Base-by-base conservation (phyloP, 441 rosid genomes). In the Erodium texanum region DNA sequence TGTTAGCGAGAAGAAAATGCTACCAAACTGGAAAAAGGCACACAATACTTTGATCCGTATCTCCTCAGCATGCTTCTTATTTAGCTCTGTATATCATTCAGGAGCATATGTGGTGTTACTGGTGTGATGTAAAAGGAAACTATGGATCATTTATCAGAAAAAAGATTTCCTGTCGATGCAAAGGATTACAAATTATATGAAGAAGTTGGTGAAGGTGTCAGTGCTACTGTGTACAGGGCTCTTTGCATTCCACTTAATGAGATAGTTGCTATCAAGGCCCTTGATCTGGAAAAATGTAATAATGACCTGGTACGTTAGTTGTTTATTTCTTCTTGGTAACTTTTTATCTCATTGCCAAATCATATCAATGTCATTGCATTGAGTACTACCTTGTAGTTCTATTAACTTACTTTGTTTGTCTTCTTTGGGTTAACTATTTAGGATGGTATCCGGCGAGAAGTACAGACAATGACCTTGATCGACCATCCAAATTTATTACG, bases 361-460 rank as follows among this genome's bases (percentile, higher is more conserved):
- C 16, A 12, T 12, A 4, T 59, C n/a, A 24, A 59, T 59, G n/a
- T 11, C 11, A 23, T 24, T 59, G 3, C 64, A 23, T 24, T 32
- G 23, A 23, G 2, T 23, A 3, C 27, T 14, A 23, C 10, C 32
- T 59, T 59, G n/a, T 12, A 11, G 34, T 23, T 59, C 29, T 59
- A 16, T 59, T 23, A 59, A 23, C 7, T 22, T 23, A 32, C 36
- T 32, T 32, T 23, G 29, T 58, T 20, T 20, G 15, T 23, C 7
- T 59, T 59, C n/a, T 59, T 48, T 59, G 64, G 32, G 9, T 7
- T 18, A 67, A 52, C 71, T 62, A 61, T 76, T 75, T 89, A 95
- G 99, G 99, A 92, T 83, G 99, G 97, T 68, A 87, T 95, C 70
- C 89, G 99, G 20, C 85, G 98, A 77, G 99, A 95, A 84, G 99